phyloP scores from a whole-genome alignment of 2,329 filamentous ascomycete genomes.

The Monilinia vaccinii-corymbosi region DNA sequence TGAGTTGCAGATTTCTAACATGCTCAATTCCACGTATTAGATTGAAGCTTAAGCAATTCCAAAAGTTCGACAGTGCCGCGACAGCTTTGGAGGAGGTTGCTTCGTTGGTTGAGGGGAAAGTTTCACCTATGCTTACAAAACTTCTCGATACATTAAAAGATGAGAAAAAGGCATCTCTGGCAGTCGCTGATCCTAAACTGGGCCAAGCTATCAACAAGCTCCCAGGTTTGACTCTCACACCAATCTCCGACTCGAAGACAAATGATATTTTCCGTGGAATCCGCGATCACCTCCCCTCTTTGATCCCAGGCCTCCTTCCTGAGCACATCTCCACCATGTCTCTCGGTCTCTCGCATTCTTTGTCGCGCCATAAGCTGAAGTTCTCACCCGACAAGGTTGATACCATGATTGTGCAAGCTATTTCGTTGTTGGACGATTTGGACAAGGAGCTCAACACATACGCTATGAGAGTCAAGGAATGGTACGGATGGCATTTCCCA shows the following conservation, averaged over 20 bases:
- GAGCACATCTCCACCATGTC: constrained; percentile 90
- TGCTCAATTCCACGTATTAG: constrained; percentile 34
- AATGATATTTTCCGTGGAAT: constrained; percentile 91
- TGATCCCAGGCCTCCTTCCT: constrained; percentile 80
- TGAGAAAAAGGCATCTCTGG: constrained; percentile 93
- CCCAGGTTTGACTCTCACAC: constrained; percentile 74
- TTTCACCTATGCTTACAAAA: constrained; percentile 73
- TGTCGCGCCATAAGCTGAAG: constrained; percentile 96
- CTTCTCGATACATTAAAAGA: constrained; percentile 88
- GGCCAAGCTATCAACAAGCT: constrained; percentile 88
- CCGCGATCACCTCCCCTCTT: constrained; percentile 77
- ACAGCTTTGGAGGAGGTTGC: constrained; percentile 85
- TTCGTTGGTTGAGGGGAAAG: constrained; percentile 84
- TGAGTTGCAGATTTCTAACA: constrained; percentile 16
- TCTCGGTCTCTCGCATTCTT: constrained; percentile 90
- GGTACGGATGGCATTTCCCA: constrained; percentile 99
- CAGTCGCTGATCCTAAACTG: constrained; percentile 88
- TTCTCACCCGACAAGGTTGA: constrained; percentile 98
- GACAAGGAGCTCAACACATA: constrained; percentile 99
- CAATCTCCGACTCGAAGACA: constrained; percentile 72
- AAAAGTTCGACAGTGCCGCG: constrained; percentile 92
- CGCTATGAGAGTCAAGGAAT: constrained; percentile 98
- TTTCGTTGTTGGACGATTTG: constrained; percentile 85
- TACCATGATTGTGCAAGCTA: constrained; percentile 98
- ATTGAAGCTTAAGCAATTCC: constrained; percentile 92